Base-by-base conservation (phyloP, 495 filamentous ascomycete genomes). In the Lasiosphaeris hirsuta region DNA sequence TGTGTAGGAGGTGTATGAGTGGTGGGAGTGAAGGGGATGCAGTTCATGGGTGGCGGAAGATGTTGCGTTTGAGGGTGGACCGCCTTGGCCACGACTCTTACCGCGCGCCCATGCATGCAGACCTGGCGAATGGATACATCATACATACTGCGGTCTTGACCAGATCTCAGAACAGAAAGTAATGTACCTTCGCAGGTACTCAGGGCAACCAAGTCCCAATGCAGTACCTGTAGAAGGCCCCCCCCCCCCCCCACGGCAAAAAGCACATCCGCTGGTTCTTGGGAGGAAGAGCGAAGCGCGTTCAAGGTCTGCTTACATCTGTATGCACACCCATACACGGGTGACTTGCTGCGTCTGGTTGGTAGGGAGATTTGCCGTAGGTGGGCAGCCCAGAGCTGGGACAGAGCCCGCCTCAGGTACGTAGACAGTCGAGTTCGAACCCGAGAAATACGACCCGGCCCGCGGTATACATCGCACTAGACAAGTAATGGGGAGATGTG, bases 141-240 rank as follows among this genome's bases (percentile, higher is more conserved):
- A 13, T 5, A 23, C 30, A 11, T 30, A 23, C 43, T 45, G 43
- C 4, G 5, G 23, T 30, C 23, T 30, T 30, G 23, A 9, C 43
- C 43, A 46, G 43, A 46, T 19, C 43, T 30, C 11, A 18, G 43
- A 46, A 23, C 43, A 17, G 43, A 17, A 23, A 23, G 43, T 15
- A 46, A 46, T 46, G 30, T 46, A 30, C 23, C 2, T 2, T 30
- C 2, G 23, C n/a, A 5, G 23, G 23, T 30, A 46, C 43, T 46
- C 43, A 18, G 13, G 43, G 43, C 43, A 23, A 43, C 42, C 58
- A 56, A 63, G 61, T 61, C 64, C 57, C 61, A 62, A 37, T 51
- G 15, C 53, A 51, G 41, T 57, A 61, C 50, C 43, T 66, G 54
- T n/a, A n/a, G n/a, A n/a, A n/a, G n/a, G n/a, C n/a, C n/a, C n/a